These are phyloP conservation scores for Microbotryum violaceum DNA, from an alignment of 1,284 basidiomycete genomes.

Conservation along the genomic window DNA sequence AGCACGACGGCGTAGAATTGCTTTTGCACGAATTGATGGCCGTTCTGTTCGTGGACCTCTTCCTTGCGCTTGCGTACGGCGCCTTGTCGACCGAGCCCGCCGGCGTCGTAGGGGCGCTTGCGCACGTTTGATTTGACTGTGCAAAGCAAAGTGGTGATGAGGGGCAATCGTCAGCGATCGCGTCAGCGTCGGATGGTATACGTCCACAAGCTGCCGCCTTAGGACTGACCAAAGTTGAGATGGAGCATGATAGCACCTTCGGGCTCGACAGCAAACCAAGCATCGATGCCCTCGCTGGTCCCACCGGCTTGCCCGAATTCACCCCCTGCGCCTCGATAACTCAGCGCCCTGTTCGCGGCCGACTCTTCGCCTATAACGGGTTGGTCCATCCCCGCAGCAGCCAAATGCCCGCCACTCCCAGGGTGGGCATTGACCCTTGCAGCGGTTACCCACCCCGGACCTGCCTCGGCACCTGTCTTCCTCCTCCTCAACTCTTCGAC, in stretches of 20 bases:
- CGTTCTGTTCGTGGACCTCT: conserved; percentile 99
- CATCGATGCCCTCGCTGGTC: conserved; percentile 61
- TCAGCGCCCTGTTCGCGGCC: conserved; percentile 8
- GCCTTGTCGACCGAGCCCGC: conserved; percentile 92
- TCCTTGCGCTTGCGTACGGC: conserved; percentile 96
- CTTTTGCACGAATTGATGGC: conserved; percentile 92
- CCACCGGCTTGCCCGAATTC: conserved; percentile 11
- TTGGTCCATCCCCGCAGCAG: background rate
- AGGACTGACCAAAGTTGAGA: conserved; percentile 74
- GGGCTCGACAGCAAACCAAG: conserved; percentile 96
- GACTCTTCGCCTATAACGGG: background rate
- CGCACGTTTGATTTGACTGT: conserved; percentile 93
- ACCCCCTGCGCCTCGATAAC: conserved; percentile 12
- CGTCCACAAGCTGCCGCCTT: background rate
- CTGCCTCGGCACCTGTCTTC: conserved; percentile 72
- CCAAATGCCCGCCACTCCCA: conserved; percentile 12
- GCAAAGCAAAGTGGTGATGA: background rate
- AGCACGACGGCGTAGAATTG: conserved; percentile 95
- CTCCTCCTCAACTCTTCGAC: conserved; percentile 90
- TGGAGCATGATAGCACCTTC: conserved; percentile 83
- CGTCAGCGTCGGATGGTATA: too few species aligned
- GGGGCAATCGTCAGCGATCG: too few species aligned
- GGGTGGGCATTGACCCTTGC: conserved; percentile 40
- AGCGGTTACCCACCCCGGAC: conserved; percentile 83
- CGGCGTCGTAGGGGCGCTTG: conserved; percentile 81